phyloP scores from a whole-genome alignment of 352 stramenopile species.

The Phytophthora crassamura region DNA sequence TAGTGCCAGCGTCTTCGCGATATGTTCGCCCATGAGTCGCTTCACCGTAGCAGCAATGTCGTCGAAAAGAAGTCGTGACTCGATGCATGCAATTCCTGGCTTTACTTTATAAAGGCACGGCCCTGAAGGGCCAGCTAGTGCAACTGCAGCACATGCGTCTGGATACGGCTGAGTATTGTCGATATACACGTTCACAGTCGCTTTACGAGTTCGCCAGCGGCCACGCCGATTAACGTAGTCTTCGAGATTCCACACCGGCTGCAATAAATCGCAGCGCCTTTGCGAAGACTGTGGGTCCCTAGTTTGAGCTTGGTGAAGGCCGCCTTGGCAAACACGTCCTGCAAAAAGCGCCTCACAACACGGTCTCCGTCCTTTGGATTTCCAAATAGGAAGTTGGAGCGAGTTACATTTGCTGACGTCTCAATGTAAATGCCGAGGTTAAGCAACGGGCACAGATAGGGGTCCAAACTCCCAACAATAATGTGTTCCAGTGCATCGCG shows the following conservation, averaged over 20 bases:
- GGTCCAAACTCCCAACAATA: conserved; percentile 29
- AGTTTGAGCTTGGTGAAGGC: conserved; percentile 13
- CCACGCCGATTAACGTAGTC: conserved; percentile 17
- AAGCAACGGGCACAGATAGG: conserved; percentile 20
- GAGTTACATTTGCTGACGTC: not conserved
- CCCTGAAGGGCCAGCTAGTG: conserved; percentile 10
- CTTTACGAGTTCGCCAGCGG: conserved; percentile 18
- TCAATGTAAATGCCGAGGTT: conserved; percentile 26
- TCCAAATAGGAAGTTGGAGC: conserved; percentile 17
- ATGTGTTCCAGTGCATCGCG: conserved; percentile 31
- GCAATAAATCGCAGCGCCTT: conserved; percentile 12
- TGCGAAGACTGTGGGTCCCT: conserved; percentile 8
- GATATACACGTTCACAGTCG: conserved; percentile 5
- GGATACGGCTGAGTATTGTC: no score
- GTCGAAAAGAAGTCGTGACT: conserved; percentile 6
- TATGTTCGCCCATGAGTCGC: conserved; percentile 6
- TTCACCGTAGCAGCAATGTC: conserved; percentile 6
- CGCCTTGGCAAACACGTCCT: conserved; percentile 5
- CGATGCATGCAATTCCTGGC: not conserved
- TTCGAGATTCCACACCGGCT: conserved; percentile 17
- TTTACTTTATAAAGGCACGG: conserved; percentile 27
- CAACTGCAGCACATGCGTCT: conserved; percentile 4
- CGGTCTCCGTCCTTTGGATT: conserved; percentile 23
- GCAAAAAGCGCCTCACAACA: conserved; percentile 15
- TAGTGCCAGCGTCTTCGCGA: not conserved